These are phyloP conservation scores for Zymoseptoria ardabiliae DNA, from an alignment of 2,329 filamentous ascomycete genomes.

Conservation along the genomic window DNA sequence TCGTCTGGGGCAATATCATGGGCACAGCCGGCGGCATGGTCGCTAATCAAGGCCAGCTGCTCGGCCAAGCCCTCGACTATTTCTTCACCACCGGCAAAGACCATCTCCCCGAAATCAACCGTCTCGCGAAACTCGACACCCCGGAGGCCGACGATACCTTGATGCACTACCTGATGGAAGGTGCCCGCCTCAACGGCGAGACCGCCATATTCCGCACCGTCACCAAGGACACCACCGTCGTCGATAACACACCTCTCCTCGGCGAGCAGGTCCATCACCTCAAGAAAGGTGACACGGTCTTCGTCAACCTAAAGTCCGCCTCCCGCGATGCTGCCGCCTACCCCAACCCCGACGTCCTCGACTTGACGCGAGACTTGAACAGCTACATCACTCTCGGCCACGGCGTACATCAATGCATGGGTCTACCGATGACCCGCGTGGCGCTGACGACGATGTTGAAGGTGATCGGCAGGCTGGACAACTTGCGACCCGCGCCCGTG, in stretches of 20 bases:
- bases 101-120: conserved; percentile 43
- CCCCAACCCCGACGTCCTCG: conserved; percentile 35
- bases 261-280: conserved; percentile 25
- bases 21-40: conserved; percentile 51
- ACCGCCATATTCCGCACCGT: conserved; percentile 36
- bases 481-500: conserved; percentile 34
- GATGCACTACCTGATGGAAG: conserved; percentile 45
- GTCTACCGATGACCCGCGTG: conserved; percentile 37
- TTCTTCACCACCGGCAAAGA: conserved; percentile 45
- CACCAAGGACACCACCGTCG: conserved; percentile 27
- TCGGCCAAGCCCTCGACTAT: conserved; percentile 51
- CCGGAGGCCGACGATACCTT: conserved; percentile 42
- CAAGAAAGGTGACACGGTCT: conserved; percentile 33
- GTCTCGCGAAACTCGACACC: conserved; percentile 40
- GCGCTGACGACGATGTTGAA: conserved; percentile 41
- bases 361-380: conserved; percentile 34
- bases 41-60: conserved; percentile 51
- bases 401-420: conserved; percentile 38
- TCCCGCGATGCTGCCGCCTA: conserved; percentile 36
- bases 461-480: conserved; percentile 35
- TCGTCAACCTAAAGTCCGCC: conserved; percentile 38
- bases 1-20: conserved; percentile 52
- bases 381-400: conserved; percentile 39
- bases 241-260: conserved; percentile 23
- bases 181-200: conserved; percentile 37